phyloP scores from a whole-genome alignment of 108 stramenopile species.

The Cyclotella kingstonii region DNA sequence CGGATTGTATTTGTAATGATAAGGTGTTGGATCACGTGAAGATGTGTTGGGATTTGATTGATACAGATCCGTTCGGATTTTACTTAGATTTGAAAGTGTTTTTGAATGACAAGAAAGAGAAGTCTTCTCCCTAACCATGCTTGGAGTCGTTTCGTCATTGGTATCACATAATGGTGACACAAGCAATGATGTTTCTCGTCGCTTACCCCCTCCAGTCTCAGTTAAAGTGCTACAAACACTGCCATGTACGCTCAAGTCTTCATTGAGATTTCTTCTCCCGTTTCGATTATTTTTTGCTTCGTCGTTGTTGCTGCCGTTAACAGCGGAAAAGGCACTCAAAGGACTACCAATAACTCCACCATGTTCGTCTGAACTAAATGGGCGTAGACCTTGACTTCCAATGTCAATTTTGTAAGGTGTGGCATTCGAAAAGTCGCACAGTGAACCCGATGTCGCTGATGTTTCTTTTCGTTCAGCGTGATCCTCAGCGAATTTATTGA shows the following conservation, averaged over 20 bases:
- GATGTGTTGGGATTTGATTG: not conserved
- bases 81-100: constrained; percentile 1
- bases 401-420: not conserved
- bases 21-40: constrained; percentile 37
- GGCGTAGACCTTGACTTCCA: too few relatives aligned
- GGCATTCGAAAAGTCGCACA: not conserved
- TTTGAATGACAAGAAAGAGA: not conserved
- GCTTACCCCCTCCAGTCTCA: not conserved
- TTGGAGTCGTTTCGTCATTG: constrained; percentile 1
- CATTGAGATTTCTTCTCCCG: too few relatives aligned
- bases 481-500: not conserved
- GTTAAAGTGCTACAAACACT: not conserved
- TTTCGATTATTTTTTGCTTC: too few relatives aligned
- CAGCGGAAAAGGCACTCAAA: constrained; percentile 1
- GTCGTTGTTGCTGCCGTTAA: not conserved
- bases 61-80: constrained; percentile 1
- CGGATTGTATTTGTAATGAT: constrained; percentile 6
- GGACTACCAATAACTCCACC: constrained; percentile 16
- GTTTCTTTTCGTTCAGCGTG: not conserved
- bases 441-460: not conserved
- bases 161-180: constrained; percentile 4
- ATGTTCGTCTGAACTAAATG: constrained; percentile 2
- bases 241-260: too few relatives aligned
- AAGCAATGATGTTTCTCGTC: constrained; percentile 27
- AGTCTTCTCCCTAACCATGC: not conserved